Evolutionary conservation across 2,329 filamentous ascomycete species (phyloP), one percentile per base, ranked within the genome.

Genomic region (Alternaria sp.): DNA sequence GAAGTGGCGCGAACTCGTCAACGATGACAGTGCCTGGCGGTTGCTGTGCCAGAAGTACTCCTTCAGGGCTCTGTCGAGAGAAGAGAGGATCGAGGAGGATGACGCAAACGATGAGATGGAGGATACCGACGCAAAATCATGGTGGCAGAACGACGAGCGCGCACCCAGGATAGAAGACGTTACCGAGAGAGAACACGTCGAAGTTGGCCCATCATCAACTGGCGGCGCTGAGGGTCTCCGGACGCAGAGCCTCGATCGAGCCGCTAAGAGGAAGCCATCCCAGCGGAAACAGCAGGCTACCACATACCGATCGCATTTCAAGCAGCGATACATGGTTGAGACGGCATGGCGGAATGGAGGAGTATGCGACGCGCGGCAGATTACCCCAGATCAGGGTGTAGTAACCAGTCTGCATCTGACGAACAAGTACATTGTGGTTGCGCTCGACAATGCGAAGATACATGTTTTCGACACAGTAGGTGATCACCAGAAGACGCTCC

Each of bases 1-100:
- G 66, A 87, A 94, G 77, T 99, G 95, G 95, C 88, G 92, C 65
- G 94, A 97, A 79, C 85, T 99, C 8, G 85, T 99, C 51, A 94
- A 91, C 75, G 95, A 99, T 78, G 95, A 99, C 78, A 94, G 97
- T 81, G 97, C 95, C 1, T 99, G 95, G 95, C 97, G 97, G 82
- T 93, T 95, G 63, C 85, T 99, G 20, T 98, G 94, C 77, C 93
- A 96, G 67, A 97, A 97, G 80, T 94, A 97, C 78, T 93, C 95
- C 63, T 99, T 97, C 78, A 88, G 86, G 50, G 80, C 84, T 53
- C 76, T 85, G 52, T 84, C 85, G 80, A 79, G 84, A 65, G 80
- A 83, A 55, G 75, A 78, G 43, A 60, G 66, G n/a, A 72, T 60
- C 59, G 68, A 74, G 41, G 67, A 70, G 36, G 64, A 70, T 51